phyloP scores from a whole-genome alignment of 2,329 filamentous ascomycete genomes.

The Pestalotiopsis sp. region DNA sequence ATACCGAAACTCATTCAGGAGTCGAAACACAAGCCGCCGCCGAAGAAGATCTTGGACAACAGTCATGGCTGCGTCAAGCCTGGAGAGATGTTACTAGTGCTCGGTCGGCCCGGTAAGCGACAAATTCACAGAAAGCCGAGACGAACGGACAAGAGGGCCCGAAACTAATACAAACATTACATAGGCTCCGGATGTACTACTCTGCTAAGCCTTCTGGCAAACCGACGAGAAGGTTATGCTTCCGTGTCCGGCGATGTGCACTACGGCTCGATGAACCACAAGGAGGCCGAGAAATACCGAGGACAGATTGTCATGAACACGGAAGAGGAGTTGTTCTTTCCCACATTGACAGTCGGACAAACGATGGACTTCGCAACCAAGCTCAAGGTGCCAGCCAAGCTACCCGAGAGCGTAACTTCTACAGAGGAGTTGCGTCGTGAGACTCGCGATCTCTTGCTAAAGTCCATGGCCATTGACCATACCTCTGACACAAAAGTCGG shows the following conservation, averaged over 20 bases:
- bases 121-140: not conserved
- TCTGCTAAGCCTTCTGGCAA: constrained; percentile 48
- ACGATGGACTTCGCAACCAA: constrained; percentile 67
- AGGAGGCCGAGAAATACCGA: constrained; percentile 44
- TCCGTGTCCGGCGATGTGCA: constrained; percentile 48
- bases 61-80: constrained; percentile 20
- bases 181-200: constrained; percentile 45
- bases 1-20: constrained; percentile 54
- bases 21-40: constrained; percentile 52
- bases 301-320: constrained; percentile 61
- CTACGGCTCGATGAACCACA: constrained; percentile 47
- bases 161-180: not conserved
- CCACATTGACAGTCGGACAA: constrained; percentile 73
- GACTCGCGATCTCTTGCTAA: constrained; percentile 56
- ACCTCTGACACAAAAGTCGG: constrained; percentile 63
- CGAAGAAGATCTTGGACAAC: constrained; percentile 13
- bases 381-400: constrained; percentile 11
- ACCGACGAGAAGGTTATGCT: constrained; percentile 37
- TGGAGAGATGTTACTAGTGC: constrained; percentile 49
- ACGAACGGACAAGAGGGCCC: constrained; percentile 23
- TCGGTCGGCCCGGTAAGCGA: constrained; percentile 42
- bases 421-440: constrained; percentile 37
- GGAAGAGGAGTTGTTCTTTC: constrained; percentile 67
- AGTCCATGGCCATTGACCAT: constrained; percentile 41
- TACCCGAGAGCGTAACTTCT: not conserved